A percentile compares a stretch with the other conserved stretches of the same genome.
Conservation (phyloP, 2,329 filamentous ascomycete species). For the Taxawa tesnikishii region DNA sequence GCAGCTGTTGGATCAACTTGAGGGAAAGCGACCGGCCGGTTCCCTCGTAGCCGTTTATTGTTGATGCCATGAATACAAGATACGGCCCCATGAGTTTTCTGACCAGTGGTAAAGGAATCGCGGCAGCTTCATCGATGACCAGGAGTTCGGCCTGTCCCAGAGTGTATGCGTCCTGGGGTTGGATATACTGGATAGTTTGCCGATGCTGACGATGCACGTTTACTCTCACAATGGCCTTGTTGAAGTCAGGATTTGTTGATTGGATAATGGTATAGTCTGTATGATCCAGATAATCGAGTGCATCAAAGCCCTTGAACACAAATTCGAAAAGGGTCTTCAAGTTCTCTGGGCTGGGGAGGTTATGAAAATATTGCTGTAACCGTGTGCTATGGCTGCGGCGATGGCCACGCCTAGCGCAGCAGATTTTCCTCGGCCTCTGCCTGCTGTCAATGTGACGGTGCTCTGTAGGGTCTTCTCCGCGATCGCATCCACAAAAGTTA, state of each 20-base stretch:
- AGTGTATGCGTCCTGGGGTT: slow-evolving; percentile 90
- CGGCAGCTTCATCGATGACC: slow-evolving; percentile 94
- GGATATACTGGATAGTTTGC: slow-evolving; percentile 97
- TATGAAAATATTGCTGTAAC: slow-evolving; percentile 99
- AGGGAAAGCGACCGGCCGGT: slow-evolving; percentile 89
- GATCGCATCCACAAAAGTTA: slow-evolving; percentile 94
- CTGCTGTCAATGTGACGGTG: slow-evolving; percentile 87
- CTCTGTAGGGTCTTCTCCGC: slow-evolving; percentile 89
- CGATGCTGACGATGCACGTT: slow-evolving; percentile 91
- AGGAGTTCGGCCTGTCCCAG: slow-evolving; percentile 89
- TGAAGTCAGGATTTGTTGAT: slow-evolving; percentile 95
- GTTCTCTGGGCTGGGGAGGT: slow-evolving; percentile 97
- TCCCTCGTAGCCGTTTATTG: slow-evolving; percentile 97
- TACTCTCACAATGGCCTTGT: slow-evolving; percentile 95
- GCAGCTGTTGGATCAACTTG: slow-evolving; percentile 92
- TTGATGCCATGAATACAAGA: slow-evolving; percentile 97
- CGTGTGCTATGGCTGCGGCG: slow-evolving; percentile 85
- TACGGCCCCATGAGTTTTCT: slow-evolving; percentile 93
- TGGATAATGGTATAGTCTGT: slow-evolving; percentile 97
- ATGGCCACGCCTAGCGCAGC: slow-evolving; percentile 90
- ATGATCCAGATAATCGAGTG: slow-evolving; percentile 85
- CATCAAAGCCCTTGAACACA: slow-evolving; percentile 95
- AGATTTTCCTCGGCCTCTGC: slow-evolving; percentile 90
- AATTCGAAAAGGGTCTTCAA: slow-evolving; percentile 98
- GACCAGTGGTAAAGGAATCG: slow-evolving; percentile 86